Evolutionary conservation across 2,329 filamentous ascomycete species (phyloP).

Genomic region (Fusarium papillatum): DNA sequence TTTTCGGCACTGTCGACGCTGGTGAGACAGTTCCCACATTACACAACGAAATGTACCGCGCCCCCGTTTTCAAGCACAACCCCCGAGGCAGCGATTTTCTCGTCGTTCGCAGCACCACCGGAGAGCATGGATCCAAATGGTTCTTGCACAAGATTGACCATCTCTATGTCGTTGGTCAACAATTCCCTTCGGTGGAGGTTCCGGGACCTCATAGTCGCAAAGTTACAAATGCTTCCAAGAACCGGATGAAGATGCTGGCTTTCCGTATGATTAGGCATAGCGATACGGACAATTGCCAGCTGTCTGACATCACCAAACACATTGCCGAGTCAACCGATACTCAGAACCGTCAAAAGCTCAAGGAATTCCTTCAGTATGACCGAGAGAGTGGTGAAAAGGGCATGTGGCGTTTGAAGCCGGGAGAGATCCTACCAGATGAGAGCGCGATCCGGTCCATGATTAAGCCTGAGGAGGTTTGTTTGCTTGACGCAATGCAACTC

Average conservation of each 20-base stretch:
- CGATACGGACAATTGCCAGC: slow-evolving; percentile 75
- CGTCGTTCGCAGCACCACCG: slow-evolving; percentile 85
- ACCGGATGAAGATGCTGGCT: slow-evolving; percentile 94
- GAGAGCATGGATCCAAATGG: slow-evolving; percentile 82
- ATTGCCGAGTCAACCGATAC: slow-evolving; percentile 94
- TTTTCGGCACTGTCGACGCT: slow-evolving; percentile 93
- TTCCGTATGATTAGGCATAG: slow-evolving; percentile 90
- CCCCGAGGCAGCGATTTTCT: slow-evolving; percentile 87
- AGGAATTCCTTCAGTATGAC: slow-evolving; percentile 94
- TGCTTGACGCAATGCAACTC: slow-evolving; percentile 97
- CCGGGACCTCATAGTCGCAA: slow-evolving; percentile 94
- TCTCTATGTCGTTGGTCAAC: slow-evolving; percentile 91
- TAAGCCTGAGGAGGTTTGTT: slow-evolving; percentile 93
- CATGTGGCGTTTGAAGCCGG: slow-evolving; percentile 81
- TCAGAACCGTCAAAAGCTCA: slow-evolving; percentile 96
- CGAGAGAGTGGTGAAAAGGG: slow-evolving; percentile 81
- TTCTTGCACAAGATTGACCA: slow-evolving; percentile 93
- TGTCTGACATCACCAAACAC: slow-evolving; percentile 91
- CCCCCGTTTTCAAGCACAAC: slow-evolving; percentile 91
- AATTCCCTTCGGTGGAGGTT: slow-evolving; percentile 92
- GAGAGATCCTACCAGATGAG: slow-evolving; percentile 84
- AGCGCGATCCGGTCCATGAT: slow-evolving; percentile 88
- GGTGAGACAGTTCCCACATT: slow-evolving; percentile 92
- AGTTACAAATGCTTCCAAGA: slow-evolving; percentile 97
- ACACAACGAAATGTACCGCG: slow-evolving; percentile 95